Base-by-base conservation (phyloP, 2,329 filamentous ascomycete species). In the Fusarium sp. region DNA sequence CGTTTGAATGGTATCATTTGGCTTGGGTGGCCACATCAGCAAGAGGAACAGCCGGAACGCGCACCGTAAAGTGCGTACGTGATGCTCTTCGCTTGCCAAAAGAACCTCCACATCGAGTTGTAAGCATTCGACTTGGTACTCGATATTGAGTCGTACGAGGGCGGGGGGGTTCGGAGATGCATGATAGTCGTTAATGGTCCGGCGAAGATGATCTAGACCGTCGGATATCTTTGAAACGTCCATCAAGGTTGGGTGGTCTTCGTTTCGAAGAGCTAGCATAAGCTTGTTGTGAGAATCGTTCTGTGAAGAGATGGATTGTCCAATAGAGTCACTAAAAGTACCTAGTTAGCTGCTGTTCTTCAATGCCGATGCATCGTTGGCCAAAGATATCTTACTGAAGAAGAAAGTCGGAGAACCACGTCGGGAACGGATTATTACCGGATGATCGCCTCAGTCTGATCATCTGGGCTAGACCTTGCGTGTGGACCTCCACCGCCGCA, bases 401-500 rank as follows among this genome's bases (percentile, higher is more conserved):
- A 28, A 68, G 27, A 12, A 68, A 53, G 12, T 70, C 54, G 1
- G 65, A 65, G 27, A 68, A 69, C 66, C 66, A 70, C 7, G 48
- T 23, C 11, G 60, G 67, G 27, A 70, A 43, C 6, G 18, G 27
- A 6, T 39, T 46, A 7, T 46, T 40, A 7, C 60, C 64, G 6
- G 39, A 37, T 4, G 60, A 48, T 23, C 41, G 48, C 3, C 67
- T 55, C 5, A 67, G 40, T 30, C 28, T 57, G 13, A 70, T 65
- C 65, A 70, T 68, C 5, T 65, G 67, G 3, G 67, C 47, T 6
- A 70, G n/a, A 3, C 72, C 72, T 13, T 58, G 31, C 6, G 70
- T 41, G 7, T 74, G 72, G 3, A 66, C 48, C 18, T 58, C 16
- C 61, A 62, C 62, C 3, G 60, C 65, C 5, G 39, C 8, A 15